These are phyloP conservation scores for Zanthoxylum bungeanum DNA, from an alignment of 345 rosid genomes.

Conservation along the genomic window DNA sequence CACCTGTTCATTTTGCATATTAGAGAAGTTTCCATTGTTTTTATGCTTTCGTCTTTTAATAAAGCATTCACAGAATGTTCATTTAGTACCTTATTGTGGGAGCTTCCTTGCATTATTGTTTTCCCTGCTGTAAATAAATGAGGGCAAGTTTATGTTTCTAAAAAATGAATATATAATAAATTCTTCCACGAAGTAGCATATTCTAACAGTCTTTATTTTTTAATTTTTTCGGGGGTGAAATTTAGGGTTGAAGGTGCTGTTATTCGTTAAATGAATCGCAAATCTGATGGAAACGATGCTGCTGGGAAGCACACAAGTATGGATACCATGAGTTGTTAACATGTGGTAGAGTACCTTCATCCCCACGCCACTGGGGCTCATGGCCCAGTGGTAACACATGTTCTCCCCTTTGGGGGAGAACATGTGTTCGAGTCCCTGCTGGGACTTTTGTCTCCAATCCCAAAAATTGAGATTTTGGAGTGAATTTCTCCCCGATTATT, in stretches of 20 bases:
- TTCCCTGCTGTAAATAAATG: not conserved
- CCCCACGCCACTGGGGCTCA: too few relatives aligned
- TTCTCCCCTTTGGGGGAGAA: too few relatives aligned
- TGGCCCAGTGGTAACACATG: too few relatives aligned
- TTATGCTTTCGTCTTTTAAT: not conserved
- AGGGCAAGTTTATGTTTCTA: not conserved
- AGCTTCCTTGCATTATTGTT: conserved; percentile 1
- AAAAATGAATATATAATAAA: not conserved
- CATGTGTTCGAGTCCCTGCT: too few relatives aligned
- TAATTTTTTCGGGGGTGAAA: not conserved
- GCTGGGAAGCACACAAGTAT: conserved; percentile 35
- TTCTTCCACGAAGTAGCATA: conserved; percentile 2
- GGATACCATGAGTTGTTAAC: conserved; percentile 1
- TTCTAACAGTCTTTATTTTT: not conserved
- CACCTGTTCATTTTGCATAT: not conserved
- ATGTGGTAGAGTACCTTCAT: not conserved
- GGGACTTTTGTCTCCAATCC: too few relatives aligned
- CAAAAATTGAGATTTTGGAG: too few relatives aligned
- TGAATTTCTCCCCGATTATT: too few relatives aligned
- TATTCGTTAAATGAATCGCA: conserved; percentile 54
- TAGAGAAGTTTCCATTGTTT: not conserved
- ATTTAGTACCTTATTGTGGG: not conserved
- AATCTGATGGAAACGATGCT: conserved; percentile 39
- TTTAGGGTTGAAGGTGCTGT: conserved; percentile 57
- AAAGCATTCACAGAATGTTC: not conserved